Evolutionary conservation across 768 basidiomycete genomes (phyloP).

Genomic region (Lactarius sanguifluus): DNA sequence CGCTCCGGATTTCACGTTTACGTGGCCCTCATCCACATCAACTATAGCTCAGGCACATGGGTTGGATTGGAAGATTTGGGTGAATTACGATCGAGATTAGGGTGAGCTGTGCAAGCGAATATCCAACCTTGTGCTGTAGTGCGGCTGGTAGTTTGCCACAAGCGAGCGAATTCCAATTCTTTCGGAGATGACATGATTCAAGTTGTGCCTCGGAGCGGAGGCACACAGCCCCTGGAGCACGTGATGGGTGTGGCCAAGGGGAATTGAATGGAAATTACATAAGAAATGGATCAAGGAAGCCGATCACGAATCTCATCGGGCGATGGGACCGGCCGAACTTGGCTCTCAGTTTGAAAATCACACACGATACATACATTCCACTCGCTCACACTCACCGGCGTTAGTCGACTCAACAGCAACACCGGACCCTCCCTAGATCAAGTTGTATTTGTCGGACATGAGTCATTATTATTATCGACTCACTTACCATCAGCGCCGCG

Average conservation of each 20-base stretch:
- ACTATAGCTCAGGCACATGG: background rate
- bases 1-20: background rate
- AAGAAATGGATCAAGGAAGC: slow-evolving; percentile 1
- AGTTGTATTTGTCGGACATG: slow-evolving; percentile 11
- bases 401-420: background rate
- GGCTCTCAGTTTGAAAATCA: background rate
- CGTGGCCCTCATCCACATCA: background rate
- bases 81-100: slow-evolving; percentile 2
- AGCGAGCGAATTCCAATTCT: slow-evolving; percentile 2
- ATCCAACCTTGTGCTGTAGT: background rate
- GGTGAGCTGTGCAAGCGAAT: background rate
- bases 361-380: background rate
- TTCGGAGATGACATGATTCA: slow-evolving; percentile 6
- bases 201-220: background rate
- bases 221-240: background rate
- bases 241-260: background rate
- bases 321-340: background rate
- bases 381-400: background rate
- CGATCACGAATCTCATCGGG: slow-evolving; percentile 14
- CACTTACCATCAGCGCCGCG: slow-evolving; percentile 15
- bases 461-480: slow-evolving; percentile 13
- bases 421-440: background rate
- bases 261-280: background rate
- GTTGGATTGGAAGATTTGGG: background rate
- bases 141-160: background rate